phyloP scores from a whole-genome alignment of 371 early-diverging fungal species.

The Mortierella sp. region DNA sequence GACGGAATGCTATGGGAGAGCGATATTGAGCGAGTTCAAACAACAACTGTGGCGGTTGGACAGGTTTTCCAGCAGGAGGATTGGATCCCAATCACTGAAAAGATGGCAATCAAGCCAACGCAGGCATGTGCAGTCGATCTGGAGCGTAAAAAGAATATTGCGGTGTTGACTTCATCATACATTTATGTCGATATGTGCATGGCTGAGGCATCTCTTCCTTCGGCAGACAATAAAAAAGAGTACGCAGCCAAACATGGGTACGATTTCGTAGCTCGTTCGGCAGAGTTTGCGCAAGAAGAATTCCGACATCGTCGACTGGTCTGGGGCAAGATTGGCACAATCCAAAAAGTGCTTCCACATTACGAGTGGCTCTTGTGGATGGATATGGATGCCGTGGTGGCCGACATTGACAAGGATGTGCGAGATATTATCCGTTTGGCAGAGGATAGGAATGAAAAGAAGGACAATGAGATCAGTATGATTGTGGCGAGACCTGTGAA shows the following conservation, averaged over 20 bases:
- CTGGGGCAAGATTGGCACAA: constrained; percentile 74
- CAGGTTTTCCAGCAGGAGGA: constrained; percentile 56
- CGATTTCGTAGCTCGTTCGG: constrained; percentile 69
- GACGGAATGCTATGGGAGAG: constrained; percentile 31
- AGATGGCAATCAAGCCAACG: constrained; percentile 29
- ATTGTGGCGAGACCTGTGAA: constrained; percentile 63
- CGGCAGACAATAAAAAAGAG: constrained; percentile 69
- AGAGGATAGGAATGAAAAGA: constrained; percentile 44
- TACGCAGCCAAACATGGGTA: constrained; percentile 71
- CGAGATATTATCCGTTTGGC: constrained; percentile 55
- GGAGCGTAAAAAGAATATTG: constrained; percentile 52
- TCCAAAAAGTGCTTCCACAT: constrained; percentile 71
- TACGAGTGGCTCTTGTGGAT: constrained; percentile 79
- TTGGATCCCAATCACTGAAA: constrained; percentile 40
- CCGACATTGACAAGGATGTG: constrained; percentile 61
- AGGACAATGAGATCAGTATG: constrained; percentile 60
- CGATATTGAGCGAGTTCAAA: constrained; percentile 35
- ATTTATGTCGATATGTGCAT: constrained; percentile 71
- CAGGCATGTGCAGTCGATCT: constrained; percentile 26
- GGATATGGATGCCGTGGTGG: constrained; percentile 77
- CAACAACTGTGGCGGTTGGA: constrained; percentile 49
- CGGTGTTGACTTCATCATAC: constrained; percentile 69
- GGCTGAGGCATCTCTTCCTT: constrained; percentile 67
- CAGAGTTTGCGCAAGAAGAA: constrained; percentile 72
- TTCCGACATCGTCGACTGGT: constrained; percentile 64